Base-by-base conservation (phyloP, 257 asterid genomes). In the Paulownia fortunei region DNA sequence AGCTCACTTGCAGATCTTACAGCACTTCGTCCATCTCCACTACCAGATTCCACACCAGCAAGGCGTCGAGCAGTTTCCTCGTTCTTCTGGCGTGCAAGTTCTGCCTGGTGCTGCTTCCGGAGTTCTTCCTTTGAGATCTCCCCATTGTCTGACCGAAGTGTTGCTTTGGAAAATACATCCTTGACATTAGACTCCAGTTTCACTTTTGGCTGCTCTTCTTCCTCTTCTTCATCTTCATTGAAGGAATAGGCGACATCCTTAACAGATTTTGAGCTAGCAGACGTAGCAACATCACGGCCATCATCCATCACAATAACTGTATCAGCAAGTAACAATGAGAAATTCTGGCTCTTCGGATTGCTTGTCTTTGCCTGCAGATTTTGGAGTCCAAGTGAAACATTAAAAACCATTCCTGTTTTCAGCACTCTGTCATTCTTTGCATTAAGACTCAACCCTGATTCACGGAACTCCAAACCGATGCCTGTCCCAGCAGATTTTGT, bases 401-500 rank as follows among this genome's bases (percentile, higher is more conserved):
- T 92, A 60, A 92, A 90, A 51, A 78, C 87, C 97, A 92, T 92
- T 47, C 97, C 97, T 34, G 87, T 84, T 81, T 90, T 92, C 55
- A 92, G 74, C 49, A 81, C 15, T 32, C 82, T 76, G 16, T 90
- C 94, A 74, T 90, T 90, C 77, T 89, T 92, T 1, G 87, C 83
- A 83, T 89, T 90, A 9, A 92, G 87, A 76, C 52, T 68, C 78
- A 89, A 76, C 49, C 92, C 88, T 4, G 96, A 84, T 76, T 92
- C 97, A 6, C 97, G 94, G 34, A 92, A 92, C 89, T 92, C 97
- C 41, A 92, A 76, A 47, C 97, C 97, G 26, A 90, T 90, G 69
- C 97, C 96, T 0, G 96, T 86, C 75, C 97, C 97, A 58, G 92
- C 96, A 67, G 96, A 85, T 87, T 90, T 92, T 15, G 92, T 87